Conservation (phyloP, 768 basidiomycete genomes). For the Amyloporia xantha region DNA sequence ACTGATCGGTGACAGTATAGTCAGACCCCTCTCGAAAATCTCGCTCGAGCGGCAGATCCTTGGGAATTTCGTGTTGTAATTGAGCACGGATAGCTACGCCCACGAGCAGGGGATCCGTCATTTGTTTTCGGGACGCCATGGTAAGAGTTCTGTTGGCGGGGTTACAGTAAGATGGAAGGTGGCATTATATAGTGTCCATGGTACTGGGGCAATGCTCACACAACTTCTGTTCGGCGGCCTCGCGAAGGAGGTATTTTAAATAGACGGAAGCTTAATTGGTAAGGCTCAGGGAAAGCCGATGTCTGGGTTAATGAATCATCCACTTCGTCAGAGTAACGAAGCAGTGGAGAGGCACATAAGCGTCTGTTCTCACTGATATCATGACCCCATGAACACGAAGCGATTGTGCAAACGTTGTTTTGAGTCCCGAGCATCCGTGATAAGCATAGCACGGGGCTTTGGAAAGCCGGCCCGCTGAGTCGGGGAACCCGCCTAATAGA, state of each 20-base stretch:
- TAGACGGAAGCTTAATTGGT: too few relatives aligned
- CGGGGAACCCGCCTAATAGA: too few relatives aligned
- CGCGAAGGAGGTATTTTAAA: not conserved
- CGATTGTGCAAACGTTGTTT: too few relatives aligned
- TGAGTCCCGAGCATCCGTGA: too few relatives aligned
- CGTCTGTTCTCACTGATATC: too few relatives aligned
- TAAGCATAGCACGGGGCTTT: too few relatives aligned
- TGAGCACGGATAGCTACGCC: conserved; percentile 31
- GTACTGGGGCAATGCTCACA: not conserved
- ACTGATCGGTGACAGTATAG: conserved; percentile 31
- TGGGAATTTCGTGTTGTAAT: conserved; percentile 26
- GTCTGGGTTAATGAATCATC: too few relatives aligned
- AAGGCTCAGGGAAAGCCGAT: too few relatives aligned
- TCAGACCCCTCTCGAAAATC: conserved; percentile 28
- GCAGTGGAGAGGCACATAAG: too few relatives aligned
- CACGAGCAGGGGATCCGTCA: conserved; percentile 27
- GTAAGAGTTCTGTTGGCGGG: not conserved
- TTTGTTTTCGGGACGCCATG: conserved; percentile 26
- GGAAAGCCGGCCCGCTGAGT: too few relatives aligned
- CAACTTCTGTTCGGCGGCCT: not conserved
- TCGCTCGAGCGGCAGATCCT: conserved; percentile 27
- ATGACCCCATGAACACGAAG: too few relatives aligned
- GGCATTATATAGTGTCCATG: not conserved
- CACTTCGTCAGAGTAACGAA: too few relatives aligned
- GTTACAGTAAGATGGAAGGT: not conserved